Evolutionary conservation across 2,329 filamentous ascomycete species (phyloP).

Genomic region (Fusarium humuli): DNA sequence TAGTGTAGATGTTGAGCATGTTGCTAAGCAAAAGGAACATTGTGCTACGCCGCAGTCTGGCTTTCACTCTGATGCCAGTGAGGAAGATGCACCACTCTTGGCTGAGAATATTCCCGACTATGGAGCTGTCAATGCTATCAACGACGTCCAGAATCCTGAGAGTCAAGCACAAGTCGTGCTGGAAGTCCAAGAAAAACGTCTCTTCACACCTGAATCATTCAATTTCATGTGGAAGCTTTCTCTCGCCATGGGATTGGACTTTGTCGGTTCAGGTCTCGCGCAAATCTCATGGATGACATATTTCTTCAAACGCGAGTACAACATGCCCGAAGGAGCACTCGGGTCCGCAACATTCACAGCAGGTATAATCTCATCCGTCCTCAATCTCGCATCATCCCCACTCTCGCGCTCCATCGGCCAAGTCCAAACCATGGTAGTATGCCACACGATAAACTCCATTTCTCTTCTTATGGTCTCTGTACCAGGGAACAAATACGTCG

Average conservation of each 20-base stretch:
- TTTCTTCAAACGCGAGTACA: conserved; percentile 41
- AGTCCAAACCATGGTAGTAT: conserved; percentile 41
- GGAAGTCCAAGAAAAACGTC: not conserved
- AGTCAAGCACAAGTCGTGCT: not conserved
- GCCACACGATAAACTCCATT: conserved; percentile 40
- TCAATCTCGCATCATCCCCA: conserved; percentile 38
- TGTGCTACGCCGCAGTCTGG: conserved; percentile 12
- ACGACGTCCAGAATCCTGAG: not conserved
- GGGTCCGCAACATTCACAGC: conserved; percentile 40
- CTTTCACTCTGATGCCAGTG: too few relatives aligned
- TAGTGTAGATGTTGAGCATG: conserved; percentile 27
- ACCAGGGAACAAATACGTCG: conserved; percentile 35
- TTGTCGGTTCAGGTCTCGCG: conserved; percentile 39
- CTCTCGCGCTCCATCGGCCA: conserved; percentile 35
- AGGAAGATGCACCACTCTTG: conserved; percentile 31
- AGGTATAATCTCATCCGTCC: conserved; percentile 39
- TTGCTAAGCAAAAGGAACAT: conserved; percentile 13
- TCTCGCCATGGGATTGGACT: conserved; percentile 34
- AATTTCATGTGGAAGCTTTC: conserved; percentile 41
- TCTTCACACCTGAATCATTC: conserved; percentile 35
- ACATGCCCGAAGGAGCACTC: conserved; percentile 36
- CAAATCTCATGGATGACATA: conserved; percentile 45
- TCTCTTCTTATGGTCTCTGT: conserved; percentile 37
- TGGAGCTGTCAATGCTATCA: conserved; percentile 4
- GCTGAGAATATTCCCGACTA: not conserved